Conservation (phyloP, 2,329 filamentous ascomycete species). For the Aspergillus sergii region DNA sequence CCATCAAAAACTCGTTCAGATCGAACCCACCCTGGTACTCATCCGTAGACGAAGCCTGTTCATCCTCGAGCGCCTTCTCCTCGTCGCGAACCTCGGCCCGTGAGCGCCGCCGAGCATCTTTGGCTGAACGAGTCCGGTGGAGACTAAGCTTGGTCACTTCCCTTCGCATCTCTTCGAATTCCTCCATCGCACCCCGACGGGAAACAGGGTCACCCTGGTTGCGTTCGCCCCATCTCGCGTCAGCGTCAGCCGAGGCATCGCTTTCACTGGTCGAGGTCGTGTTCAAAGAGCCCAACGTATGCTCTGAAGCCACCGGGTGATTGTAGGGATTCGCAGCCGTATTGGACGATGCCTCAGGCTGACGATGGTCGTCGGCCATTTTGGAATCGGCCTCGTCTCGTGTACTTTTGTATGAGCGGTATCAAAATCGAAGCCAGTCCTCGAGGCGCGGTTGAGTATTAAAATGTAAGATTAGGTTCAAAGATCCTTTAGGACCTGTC, state of each 20-base stretch:
- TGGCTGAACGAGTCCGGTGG: slow-evolving; percentile 36
- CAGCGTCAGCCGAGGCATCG: slow-evolving; percentile 43
- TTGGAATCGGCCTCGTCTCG: slow-evolving; percentile 2
- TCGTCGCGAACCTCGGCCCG: slow-evolving; percentile 31
- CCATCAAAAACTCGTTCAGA: slow-evolving; percentile 69
- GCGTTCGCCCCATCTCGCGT: slow-evolving; percentile 65
- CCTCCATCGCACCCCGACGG: slow-evolving; percentile 58
- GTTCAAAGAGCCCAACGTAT: slow-evolving; percentile 8
- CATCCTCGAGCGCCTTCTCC: slow-evolving; percentile 53
- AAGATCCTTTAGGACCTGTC: neutral
- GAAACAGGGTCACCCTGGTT: slow-evolving; percentile 59
- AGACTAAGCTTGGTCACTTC: slow-evolving; percentile 59
- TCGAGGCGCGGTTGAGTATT: neutral
- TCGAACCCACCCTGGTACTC: slow-evolving; percentile 58
- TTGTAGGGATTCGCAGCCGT: slow-evolving; percentile 8
- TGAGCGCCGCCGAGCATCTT: slow-evolving; percentile 32
- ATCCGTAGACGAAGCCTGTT: slow-evolving; percentile 19
- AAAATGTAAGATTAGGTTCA: neutral
- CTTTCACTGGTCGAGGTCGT: slow-evolving; percentile 20
- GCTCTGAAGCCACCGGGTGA: slow-evolving; percentile 14
- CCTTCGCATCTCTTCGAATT: slow-evolving; percentile 59
- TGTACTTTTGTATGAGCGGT: neutral
- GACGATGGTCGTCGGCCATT: slow-evolving; percentile 16
- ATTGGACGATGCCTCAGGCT: slow-evolving; percentile 10
- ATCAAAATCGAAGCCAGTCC: neutral